Evolutionary conservation across 2,329 filamentous ascomycete species (phyloP), one percentile per base, ranked within the genome.

Genomic region (Fusarium praegraminearum): DNA sequence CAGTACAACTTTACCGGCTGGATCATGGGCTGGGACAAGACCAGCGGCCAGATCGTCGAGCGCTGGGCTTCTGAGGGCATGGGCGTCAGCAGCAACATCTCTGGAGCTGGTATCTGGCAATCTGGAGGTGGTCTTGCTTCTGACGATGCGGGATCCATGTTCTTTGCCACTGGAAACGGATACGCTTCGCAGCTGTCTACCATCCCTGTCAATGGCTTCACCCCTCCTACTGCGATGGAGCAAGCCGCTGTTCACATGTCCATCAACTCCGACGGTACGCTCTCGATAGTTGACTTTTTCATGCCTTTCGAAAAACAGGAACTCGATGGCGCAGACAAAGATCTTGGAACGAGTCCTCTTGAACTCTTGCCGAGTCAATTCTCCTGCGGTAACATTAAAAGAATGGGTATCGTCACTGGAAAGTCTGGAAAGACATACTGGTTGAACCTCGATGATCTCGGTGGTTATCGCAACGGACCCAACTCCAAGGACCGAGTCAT

Each of bases 1-100:
- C 80, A 84, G 57, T 88, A 83, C 73, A 86, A 88, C 71, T 87
- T 87, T 65, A 86, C 85, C 2, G 84, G 85, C 26, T 83, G 82
- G 78, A 77, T 87, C 41, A 78, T 87, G 41, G 83, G 84, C 5
- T 81, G 83, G 71, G 80, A 85, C 73, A 82, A 83, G 61, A 80
- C 78, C 1, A 78, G 75, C 0, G 79, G 79, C 16, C 69, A 77
- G 22, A 66, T 79, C 30, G 79, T 82, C 20, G 80, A 81, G 69
- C 71, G 72, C 7, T 85, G 78, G 69, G 78, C 83, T 2, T 83
- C 80, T 10, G 78, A 83, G 46, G 78, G 80, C 2, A 74, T 79
- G 10, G 81, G 81, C 2, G 81, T 83, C 6, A 61, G 74, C 36
- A 75, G 71, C 16, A 75, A 78, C 38, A 74, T 79, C 32, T 73